Evolutionary conservation across 1,284 basidiomycete genomes (phyloP), one percentile per base, ranked within the genome.

Genomic region (Cryptococcus sp.): DNA sequence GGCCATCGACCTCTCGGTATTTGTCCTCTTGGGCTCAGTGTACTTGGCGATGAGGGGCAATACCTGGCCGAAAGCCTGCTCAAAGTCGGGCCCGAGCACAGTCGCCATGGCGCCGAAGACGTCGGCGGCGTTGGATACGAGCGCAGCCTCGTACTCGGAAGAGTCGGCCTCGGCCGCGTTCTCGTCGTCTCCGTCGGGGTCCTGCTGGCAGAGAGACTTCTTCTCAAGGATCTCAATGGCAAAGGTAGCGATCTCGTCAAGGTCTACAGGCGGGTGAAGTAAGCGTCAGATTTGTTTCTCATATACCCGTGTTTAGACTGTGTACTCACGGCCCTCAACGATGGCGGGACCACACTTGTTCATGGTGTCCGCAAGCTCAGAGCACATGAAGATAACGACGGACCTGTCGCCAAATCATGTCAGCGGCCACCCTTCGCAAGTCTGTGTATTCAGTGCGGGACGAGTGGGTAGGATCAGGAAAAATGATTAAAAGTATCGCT

Each of bases 121-220:
- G 76, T 99, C 96, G 50, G 88, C 88, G 24, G 96, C 95, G 38
- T 93, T 88, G 37, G 90, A 91, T 73, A 98, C 89, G 57, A 99
- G 83, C 44, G 95, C 89, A 15, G 93, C 91, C 78, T 98, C 96
- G 76, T 95, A 97, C 79, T 99, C 96, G 6, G 94, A 94, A 65
- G 89, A 88, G 60, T 83, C 83, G 52, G 73, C 76, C 42, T 79
- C 79, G 46, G 70, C 72, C 33, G 85, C 86, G 60, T 86, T 86
- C 51, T 91, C 89, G 63, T 92, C 91, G 65, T 95, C 94, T 63
- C 89, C 90, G 72, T 98, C 95, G 51, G 92, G 91, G 75, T 97
- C 93, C 75, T 95, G 87, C 78, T 99, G 96, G 78, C 94, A 96
- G 64, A 91, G 83, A 0, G 91, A 89, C 79, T 94, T 94, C 77